These are phyloP conservation scores for Talaromyces islandicus DNA, from an alignment of 2,329 filamentous ascomycete species.

Conservation along the genomic window DNA sequence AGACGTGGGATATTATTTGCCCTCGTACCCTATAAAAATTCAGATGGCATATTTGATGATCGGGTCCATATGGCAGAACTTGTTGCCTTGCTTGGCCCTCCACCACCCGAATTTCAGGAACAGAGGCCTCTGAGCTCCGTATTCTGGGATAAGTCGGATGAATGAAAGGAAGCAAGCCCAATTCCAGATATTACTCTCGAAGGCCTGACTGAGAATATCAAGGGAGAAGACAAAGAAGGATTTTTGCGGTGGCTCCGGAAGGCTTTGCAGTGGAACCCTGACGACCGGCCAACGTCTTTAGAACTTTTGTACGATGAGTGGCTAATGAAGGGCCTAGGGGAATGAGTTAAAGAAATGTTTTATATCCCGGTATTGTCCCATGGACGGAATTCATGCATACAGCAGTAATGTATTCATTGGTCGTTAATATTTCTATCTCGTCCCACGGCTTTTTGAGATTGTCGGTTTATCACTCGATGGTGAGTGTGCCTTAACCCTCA, in stretches of 20 bases:
- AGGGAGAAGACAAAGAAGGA: slow-evolving; percentile 6
- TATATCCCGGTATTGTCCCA: no score
- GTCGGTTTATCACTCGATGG: no score
- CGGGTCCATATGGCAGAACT: slow-evolving; percentile 1
- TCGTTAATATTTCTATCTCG: no score
- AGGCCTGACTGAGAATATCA: background rate
- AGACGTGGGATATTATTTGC: background rate
- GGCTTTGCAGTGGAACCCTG: background rate
- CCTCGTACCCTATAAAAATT: background rate
- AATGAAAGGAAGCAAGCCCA: background rate
- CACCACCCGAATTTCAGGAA: background rate
- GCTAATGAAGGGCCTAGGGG: background rate
- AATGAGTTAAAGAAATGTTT: no score
- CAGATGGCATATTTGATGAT: slow-evolving; percentile 2
- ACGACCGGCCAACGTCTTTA: background rate
- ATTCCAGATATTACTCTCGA: background rate
- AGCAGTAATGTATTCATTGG: no score
- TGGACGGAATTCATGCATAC: no score
- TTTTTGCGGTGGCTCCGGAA: background rate
- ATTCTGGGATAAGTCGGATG: background rate
- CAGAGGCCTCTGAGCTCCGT: background rate
- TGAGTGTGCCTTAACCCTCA: no score
- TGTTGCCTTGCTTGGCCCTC: background rate
- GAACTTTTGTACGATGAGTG: background rate
- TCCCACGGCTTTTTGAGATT: no score